Percentiles rank a stretch among this genome's conserved stretches.
Evolutionary conservation across 148 eudicot species (phyloP).

Genomic region (Vaccinium myrtillus): DNA sequence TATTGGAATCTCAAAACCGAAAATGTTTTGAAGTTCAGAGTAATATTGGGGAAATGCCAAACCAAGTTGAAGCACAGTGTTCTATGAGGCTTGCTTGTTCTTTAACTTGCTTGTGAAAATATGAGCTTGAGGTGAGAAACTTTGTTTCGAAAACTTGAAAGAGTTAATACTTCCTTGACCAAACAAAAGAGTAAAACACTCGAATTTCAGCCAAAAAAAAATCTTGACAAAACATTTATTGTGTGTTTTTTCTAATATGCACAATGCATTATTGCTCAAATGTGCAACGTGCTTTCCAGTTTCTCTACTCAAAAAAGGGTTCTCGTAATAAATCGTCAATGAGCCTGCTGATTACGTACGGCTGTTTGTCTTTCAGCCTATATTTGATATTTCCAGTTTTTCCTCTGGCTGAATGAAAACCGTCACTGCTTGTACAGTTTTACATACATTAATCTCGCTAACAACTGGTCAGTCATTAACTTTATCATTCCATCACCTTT

Average conservation of each 20-base stretch:
- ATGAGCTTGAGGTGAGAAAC: neutral
- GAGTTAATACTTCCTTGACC: neutral
- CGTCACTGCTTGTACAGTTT: neutral
- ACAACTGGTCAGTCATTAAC: neutral
- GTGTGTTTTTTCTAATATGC: neutral
- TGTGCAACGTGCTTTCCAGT: neutral
- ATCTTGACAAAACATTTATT: neutral
- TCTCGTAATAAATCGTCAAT: neutral
- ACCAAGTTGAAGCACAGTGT: neutral
- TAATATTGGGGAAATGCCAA: neutral
- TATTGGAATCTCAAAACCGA: neutral
- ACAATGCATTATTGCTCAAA: neutral
- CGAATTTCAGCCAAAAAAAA: neutral
- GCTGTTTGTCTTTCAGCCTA: neutral
- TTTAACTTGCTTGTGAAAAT: neutral
- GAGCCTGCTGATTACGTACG: neutral
- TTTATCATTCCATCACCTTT: neutral
- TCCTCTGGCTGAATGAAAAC: neutral
- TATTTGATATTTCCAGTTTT: neutral
- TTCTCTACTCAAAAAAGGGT: neutral
- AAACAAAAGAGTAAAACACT: neutral
- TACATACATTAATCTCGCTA: neutral
- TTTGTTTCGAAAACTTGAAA: neutral
- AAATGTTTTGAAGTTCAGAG: neutral
- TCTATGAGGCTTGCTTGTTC: neutral